A percentile compares a stretch with the other conserved stretches of the same genome.
These are phyloP conservation scores for Sporobolomyces phaffii DNA, from an alignment of 768 basidiomycete species.

Conservation along the genomic window DNA sequence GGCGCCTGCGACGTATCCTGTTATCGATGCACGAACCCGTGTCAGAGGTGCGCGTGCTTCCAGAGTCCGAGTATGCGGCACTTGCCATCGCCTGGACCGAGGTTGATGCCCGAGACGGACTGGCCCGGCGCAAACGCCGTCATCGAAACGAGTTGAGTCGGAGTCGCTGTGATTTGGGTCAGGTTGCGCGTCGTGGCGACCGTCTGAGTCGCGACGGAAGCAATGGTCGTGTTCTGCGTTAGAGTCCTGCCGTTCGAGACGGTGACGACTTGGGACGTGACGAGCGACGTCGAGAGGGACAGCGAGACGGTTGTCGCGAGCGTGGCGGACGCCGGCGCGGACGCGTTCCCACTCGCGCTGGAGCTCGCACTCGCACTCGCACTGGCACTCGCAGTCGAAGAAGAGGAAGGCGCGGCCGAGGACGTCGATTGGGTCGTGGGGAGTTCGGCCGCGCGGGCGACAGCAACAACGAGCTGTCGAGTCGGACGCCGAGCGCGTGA, in stretches of 20 bases:
- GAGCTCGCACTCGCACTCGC: neutral
- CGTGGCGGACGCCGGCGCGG: neutral
- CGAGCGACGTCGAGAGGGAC: slow-evolving; percentile 3
- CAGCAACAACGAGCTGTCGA: neutral
- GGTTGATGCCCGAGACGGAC: neutral
- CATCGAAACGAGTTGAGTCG: neutral
- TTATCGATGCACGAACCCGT: too few species aligned
- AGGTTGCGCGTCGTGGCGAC: slow-evolving; percentile 8
- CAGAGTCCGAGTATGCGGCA: neutral
- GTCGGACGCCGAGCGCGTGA: neutral
- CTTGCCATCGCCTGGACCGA: slow-evolving; percentile 20
- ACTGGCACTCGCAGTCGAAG: neutral
- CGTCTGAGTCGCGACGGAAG: neutral
- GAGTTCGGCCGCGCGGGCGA: neutral
- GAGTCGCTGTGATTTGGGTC: neutral
- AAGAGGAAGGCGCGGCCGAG: neutral
- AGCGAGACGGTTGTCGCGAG: neutral
- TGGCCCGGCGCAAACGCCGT: slow-evolving; percentile 19
- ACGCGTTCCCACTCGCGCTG: neutral
- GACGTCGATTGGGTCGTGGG: neutral
- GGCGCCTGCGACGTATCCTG: slow-evolving; percentile 1
- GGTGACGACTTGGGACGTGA: neutral
- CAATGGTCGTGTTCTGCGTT: slow-evolving; percentile 19
- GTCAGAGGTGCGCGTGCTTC: too few species aligned
- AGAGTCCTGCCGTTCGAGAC: neutral